A percentile compares a stretch with the other conserved stretches of the same genome.
phyloP scores from a whole-genome alignment of 164 flowering plant genomes.

The Euptelea pleiosperma region DNA sequence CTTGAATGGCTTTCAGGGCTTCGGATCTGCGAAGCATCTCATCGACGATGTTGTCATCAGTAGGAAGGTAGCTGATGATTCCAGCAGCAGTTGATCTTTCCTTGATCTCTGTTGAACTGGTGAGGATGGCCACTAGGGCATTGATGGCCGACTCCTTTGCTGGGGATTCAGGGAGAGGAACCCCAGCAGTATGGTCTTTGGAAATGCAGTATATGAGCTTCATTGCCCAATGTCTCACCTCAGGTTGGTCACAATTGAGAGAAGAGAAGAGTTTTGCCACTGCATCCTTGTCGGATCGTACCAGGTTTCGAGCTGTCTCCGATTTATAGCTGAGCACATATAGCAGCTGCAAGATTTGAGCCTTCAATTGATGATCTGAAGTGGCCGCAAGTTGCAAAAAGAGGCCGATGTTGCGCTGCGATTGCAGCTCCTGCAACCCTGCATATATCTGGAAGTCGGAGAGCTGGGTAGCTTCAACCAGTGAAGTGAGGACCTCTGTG shows the following conservation, averaged over 20 bases:
- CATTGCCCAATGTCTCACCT: conserved; percentile 11
- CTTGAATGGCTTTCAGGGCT: conserved; percentile 26
- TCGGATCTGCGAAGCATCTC: conserved; percentile 19
- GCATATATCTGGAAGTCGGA: conserved; percentile 16
- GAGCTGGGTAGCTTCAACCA: conserved; percentile 13
- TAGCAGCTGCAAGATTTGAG: conserved; percentile 14
- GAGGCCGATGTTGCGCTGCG: conserved; percentile 15
- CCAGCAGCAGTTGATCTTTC: conserved; percentile 23
- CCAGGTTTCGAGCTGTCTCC: conserved; percentile 11
- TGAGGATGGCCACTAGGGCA: conserved; percentile 20
- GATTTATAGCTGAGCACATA: conserved; percentile 19
- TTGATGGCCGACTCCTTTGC: conserved; percentile 20
- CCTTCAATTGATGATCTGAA: conserved; percentile 8
- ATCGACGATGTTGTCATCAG: conserved; percentile 20
- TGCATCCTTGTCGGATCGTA: conserved; percentile 8
- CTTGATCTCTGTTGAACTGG: conserved; percentile 15
- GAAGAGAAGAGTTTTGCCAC: conserved; percentile 15
- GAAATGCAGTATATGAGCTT: conserved; percentile 25
- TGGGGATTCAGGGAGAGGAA: conserved; percentile 24
- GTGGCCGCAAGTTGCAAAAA: conserved; percentile 9
- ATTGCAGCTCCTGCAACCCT: conserved; percentile 15
- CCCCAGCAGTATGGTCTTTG: conserved; percentile 15
- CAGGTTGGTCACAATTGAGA: conserved; percentile 7
- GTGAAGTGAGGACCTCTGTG: conserved; percentile 15
- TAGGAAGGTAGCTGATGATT: conserved; percentile 23